Conservation (phyloP, 2,329 filamentous ascomycete genomes). For the Cladophialophora yegresii region DNA sequence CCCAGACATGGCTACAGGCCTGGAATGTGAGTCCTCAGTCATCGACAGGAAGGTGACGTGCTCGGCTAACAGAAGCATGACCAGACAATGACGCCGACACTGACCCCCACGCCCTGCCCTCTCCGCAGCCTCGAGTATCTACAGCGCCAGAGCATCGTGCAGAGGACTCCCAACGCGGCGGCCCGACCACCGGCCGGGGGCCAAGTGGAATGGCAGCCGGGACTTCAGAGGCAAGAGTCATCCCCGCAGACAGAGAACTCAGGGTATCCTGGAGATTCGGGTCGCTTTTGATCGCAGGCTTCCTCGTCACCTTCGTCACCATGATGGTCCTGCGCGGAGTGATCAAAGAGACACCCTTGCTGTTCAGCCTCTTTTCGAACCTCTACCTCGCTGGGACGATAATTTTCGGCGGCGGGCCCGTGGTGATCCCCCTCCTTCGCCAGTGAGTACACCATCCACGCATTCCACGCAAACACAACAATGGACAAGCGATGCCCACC, state of each 20-base stretch:
- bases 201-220: neutral
- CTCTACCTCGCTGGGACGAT: slow-evolving; percentile 73
- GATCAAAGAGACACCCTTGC: slow-evolving; percentile 47
- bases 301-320: slow-evolving; percentile 60
- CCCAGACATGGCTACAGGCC: neutral
- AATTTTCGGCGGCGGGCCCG: slow-evolving; percentile 66
- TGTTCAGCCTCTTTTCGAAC: slow-evolving; percentile 67
- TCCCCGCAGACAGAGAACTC: slow-evolving; percentile 7
- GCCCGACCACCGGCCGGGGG: neutral
- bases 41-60: neutral
- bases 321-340: slow-evolving; percentile 56
- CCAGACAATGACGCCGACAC: neutral
- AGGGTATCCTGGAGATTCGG: slow-evolving; percentile 45
- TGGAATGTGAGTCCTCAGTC: neutral
- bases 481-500: neutral
- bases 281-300: slow-evolving; percentile 46
- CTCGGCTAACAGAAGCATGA: neutral
- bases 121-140: neutral
- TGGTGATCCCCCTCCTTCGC: slow-evolving; percentile 65
- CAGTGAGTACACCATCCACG: slow-evolving; percentile 6
- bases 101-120: neutral
- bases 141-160: neutral
- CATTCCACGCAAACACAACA: neutral
- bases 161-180: neutral
- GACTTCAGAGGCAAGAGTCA: slow-evolving; percentile 2